Conservation (phyloP, 2,329 filamentous ascomycete species). For the Colletotrichum chrysophilum region DNA sequence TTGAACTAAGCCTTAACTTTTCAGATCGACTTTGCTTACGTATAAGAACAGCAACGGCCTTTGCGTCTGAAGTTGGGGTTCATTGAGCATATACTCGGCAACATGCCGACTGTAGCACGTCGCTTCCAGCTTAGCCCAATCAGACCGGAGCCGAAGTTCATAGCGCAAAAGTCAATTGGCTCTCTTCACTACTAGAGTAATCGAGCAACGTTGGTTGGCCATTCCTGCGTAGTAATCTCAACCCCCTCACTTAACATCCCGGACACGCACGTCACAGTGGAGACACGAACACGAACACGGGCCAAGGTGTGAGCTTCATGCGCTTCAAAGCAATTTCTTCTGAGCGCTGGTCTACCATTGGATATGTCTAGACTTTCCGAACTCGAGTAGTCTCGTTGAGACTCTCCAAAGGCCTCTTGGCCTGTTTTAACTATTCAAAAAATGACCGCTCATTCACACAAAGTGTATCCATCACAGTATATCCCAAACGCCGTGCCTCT, state of each 20-base stretch:
- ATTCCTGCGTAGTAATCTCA: background rate
- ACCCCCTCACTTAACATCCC: background rate
- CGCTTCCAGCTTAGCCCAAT: background rate
- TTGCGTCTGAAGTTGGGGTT: background rate
- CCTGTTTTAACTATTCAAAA: background rate
- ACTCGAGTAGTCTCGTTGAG: background rate
- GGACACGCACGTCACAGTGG: background rate
- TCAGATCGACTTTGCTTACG: background rate
- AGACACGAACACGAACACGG: background rate
- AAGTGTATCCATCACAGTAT: constrained; percentile 1
- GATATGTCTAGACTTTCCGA: background rate
- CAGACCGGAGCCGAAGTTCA: background rate
- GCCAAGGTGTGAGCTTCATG: background rate
- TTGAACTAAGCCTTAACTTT: background rate
- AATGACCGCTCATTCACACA: background rate
- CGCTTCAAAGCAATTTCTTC: background rate
- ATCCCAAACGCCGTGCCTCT: constrained; percentile 8
- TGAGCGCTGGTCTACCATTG: background rate
- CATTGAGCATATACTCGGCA: background rate
- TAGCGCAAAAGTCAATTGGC: background rate
- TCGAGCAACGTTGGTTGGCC: background rate
- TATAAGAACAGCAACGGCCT: background rate
- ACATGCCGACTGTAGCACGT: background rate
- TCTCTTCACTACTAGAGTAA: background rate
- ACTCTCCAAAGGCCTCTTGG: background rate